Conservation (phyloP, 257 asterid species). For the Cruciata laevipes region DNA sequence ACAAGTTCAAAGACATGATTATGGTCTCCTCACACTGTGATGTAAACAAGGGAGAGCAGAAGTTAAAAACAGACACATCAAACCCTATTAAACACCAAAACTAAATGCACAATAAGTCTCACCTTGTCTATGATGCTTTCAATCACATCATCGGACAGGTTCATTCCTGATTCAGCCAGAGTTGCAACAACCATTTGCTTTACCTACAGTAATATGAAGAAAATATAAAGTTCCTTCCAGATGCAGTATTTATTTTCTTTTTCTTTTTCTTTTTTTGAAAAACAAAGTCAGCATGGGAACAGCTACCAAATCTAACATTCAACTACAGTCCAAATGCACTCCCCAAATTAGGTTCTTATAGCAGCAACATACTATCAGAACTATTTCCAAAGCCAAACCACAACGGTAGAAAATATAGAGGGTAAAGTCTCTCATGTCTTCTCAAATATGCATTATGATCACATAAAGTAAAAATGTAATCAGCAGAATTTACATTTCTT, state of each 20-base stretch:
- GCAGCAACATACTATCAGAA: not conserved
- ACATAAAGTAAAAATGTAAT: not conserved
- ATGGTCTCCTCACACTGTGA: not conserved
- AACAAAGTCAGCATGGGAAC: not conserved
- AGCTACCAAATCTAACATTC: slow-evolving; percentile 6
- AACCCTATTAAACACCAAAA: not conserved
- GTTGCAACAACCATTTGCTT: slow-evolving; percentile 98
- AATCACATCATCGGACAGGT: slow-evolving; percentile 75
- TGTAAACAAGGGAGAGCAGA: not conserved
- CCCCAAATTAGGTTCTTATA: not conserved
- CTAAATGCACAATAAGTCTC: not conserved
- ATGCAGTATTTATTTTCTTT: not conserved
- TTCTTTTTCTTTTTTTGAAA: too few relatives aligned
- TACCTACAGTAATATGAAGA: slow-evolving; percentile 39
- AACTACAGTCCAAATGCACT: not conserved
- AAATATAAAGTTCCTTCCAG: slow-evolving; percentile 7
- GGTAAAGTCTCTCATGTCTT: not conserved
- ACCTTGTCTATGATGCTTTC: slow-evolving; percentile 85
- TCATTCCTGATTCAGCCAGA: slow-evolving; percentile 95
- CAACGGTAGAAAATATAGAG: not conserved
- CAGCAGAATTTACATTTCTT: not conserved
- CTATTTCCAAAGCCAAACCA: not conserved
- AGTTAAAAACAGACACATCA: not conserved
- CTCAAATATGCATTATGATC: not conserved
- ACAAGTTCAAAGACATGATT: not conserved